A percentile compares a stretch with the other conserved stretches of the same genome.
Conservation (phyloP, 148 eudicot genomes). For the Gaultheria prostrata region DNA sequence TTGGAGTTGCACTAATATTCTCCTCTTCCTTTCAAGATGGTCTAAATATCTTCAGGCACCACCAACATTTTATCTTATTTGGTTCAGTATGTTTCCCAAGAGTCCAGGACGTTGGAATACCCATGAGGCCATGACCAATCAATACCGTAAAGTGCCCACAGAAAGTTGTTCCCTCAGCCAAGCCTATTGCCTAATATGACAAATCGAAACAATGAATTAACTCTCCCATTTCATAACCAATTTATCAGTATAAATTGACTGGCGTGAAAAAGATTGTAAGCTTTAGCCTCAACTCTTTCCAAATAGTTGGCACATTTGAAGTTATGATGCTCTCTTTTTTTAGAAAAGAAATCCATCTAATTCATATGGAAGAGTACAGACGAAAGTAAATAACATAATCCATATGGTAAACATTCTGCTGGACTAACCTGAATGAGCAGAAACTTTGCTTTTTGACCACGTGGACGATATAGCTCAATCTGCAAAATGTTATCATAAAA, state of each 20-base stretch:
- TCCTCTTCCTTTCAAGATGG: not conserved
- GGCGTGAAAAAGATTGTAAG: not conserved
- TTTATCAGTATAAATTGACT: not conserved
- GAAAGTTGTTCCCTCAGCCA: slow-evolving; percentile 1
- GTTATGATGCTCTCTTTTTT: not conserved
- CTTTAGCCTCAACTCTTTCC: not conserved
- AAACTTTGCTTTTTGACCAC: slow-evolving; percentile 27
- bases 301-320: not conserved
- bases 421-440: slow-evolving; percentile 34
- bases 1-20: slow-evolving; percentile 5
- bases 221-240: not conserved
- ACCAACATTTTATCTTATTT: not conserved
- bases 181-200: not conserved
- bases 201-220: not conserved
- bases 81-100: not conserved
- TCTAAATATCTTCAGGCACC: not conserved
- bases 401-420: not conserved
- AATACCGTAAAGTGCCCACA: not conserved
- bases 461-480: slow-evolving; percentile 42
- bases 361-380: not conserved
- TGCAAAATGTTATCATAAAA: slow-evolving; percentile 55
- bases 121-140: not conserved
- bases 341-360: not conserved
- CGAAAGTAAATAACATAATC: not conserved
- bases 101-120: not conserved